Evolutionary conservation across 2,329 filamentous ascomycete species (phyloP), one percentile per base, ranked within the genome.

Genomic region (Massarina eburnea): DNA sequence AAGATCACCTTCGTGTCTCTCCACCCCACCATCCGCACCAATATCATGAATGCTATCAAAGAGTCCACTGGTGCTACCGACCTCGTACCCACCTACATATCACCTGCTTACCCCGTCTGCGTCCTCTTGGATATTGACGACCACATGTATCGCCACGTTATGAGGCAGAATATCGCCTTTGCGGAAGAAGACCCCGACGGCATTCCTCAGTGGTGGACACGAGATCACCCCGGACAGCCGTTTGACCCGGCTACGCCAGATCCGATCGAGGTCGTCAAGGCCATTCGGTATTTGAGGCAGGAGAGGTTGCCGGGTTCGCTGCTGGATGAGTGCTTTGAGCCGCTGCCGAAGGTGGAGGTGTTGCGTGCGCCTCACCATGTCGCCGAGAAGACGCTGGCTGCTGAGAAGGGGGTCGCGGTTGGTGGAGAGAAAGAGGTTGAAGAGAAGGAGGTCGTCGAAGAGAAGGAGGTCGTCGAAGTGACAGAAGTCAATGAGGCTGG

Each of bases 171-270:
- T 19, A 32, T 8, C 21, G 27, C 26, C 20, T 32, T 41, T 29
- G 32, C 22, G 3, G 3, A 44, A 52, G 30, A 46, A 51, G 4
- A 41, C 56, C 10, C 52, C 52, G 41, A 54, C 4, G 7, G n/a
- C 9, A 14, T 14, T 41, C 42, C 55, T 17, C 34, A 38, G 3
- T 24, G 50, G 8, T 33, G 43, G 24, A 59, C 53, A 39, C 14
- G 3, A 1, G 14, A 30, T 21, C 17, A 50, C 21, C 48, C 57
- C 1, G 15, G 48, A 4, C 22, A 41, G 6, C 30, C 43, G 10
- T 41, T 62, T 36, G 54, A 63, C 21, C 58, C 58, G 2, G 55
- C 59, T 1, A 34, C 22, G 14, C 55, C 58, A 4, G 49, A 51
- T 3, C 41, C 40, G 2, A 2, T 6, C 3, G 52, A 48, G 9